Evolutionary conservation across 768 basidiomycete species (phyloP).

Genomic region (Pleurotus tuber-regium): DNA sequence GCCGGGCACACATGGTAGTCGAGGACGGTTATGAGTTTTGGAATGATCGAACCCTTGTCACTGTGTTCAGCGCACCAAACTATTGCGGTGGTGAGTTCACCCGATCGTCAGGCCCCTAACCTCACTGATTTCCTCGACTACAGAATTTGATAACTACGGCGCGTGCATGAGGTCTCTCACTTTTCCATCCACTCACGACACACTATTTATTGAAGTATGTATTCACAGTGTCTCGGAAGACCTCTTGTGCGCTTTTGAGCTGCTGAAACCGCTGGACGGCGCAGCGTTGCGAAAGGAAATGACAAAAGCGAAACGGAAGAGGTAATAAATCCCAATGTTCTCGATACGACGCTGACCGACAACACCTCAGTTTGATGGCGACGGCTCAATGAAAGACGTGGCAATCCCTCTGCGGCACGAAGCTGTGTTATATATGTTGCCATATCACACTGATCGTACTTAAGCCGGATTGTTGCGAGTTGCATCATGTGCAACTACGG

Average conservation of each 20-base stretch:
- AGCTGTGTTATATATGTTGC: not conserved
- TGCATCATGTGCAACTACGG: not conserved
- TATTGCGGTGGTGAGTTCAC: slow-evolving; percentile 86
- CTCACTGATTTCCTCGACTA: slow-evolving; percentile 10
- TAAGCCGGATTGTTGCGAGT: not conserved
- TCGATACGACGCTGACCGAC: slow-evolving; percentile 3
- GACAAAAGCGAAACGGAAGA: slow-evolving; percentile 98
- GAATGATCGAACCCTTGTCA: slow-evolving; percentile 97
- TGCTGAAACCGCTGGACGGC: slow-evolving; percentile 93
- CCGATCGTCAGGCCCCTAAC: too few relatives aligned
- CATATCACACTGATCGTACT: not conserved
- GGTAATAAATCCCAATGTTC: slow-evolving; percentile 42
- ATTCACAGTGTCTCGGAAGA: slow-evolving; percentile 86
- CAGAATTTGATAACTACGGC: slow-evolving; percentile 94
- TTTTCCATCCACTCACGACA: slow-evolving; percentile 7
- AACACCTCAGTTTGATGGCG: slow-evolving; percentile 28
- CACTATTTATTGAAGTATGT: slow-evolving; percentile 14
- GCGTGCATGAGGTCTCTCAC: slow-evolving; percentile 83
- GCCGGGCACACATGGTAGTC: slow-evolving; percentile 99
- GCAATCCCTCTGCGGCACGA: not conserved
- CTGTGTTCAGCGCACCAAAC: slow-evolving; percentile 97
- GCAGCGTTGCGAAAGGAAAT: slow-evolving; percentile 96
- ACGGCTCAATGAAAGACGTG: slow-evolving; percentile 17
- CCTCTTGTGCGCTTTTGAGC: slow-evolving; percentile 93
- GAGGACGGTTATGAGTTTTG: slow-evolving; percentile 99